Evolutionary conservation across 768 basidiomycete genomes (phyloP), one percentile per base, ranked within the genome.

Genomic region (Russula griseocarnosa): DNA sequence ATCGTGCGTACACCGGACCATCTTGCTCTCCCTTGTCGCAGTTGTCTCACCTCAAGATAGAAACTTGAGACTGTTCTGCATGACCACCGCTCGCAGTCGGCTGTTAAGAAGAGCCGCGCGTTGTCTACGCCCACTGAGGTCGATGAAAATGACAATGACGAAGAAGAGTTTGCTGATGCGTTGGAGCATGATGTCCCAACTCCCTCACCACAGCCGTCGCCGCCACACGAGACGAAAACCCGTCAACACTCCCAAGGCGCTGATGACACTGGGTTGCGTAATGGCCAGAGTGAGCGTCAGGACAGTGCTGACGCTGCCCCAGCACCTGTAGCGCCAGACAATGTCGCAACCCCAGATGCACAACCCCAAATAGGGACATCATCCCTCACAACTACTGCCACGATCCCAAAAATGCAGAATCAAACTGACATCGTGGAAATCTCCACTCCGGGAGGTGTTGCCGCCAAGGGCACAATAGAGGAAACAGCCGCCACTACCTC

Each of bases 221-320:
- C 90, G 4, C 86, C 85, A 3, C 83, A 85, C 67, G 88, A 90
- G 74, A 83, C 87, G 76, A 90, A 88, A 77, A 81, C 82, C 62
- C 82, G 86, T 57, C 88, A 90, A 76, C 88, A 90, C 69, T 89
- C 87, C 66, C 85, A 85, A 70, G 86, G 87, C 30, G 88, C 90
- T 36, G 88, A 89, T 73, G 89, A 90, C 71, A 82, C 90, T 66
- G 84, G 78, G 71, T 88, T 87, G 88, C 79, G 81, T 72, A 84
- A 82, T 62, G 74, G 75, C 71, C 79, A 80, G 63, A 69, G 72
- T 28, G 26, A 65, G 4, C 55, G 62, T 11, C 62, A 63, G 13
- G 60, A 55, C 22, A 46, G 55, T 24, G 58, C 26, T 56, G 65
- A 46, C 50, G 7, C 55, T 50, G 20, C 34, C 51, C n/a, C 51